Conservation (phyloP, 2,329 filamentous ascomycete genomes). For the Didymella segeticola region DNA sequence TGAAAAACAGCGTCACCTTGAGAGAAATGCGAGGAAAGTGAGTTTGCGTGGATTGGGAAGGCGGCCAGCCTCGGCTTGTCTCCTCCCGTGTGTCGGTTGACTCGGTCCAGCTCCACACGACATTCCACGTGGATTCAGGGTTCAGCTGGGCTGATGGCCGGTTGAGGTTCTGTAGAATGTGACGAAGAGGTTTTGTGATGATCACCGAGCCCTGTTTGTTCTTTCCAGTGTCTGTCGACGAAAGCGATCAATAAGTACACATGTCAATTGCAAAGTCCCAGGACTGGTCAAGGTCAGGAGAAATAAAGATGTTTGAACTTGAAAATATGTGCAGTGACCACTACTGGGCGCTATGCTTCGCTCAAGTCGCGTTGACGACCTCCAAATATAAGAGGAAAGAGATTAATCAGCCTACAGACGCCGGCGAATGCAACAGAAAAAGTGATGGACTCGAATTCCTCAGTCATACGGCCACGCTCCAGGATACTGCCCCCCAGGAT, state of each 20-base stretch:
- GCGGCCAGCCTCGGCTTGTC: background rate
- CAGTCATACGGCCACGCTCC: constrained; percentile 27
- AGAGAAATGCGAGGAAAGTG: background rate
- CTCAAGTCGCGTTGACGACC: constrained; percentile 8
- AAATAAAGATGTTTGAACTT: too few relatives aligned
- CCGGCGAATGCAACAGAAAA: constrained; percentile 19
- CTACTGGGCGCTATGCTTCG: constrained; percentile 41
- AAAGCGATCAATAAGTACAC: too few relatives aligned
- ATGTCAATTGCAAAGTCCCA: too few relatives aligned
- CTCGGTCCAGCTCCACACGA: too few relatives aligned
- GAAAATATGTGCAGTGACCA: background rate
- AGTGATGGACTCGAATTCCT: constrained; percentile 8
- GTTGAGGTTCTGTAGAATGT: too few relatives aligned
- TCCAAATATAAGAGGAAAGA: constrained; percentile 10
- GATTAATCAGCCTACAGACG: background rate
- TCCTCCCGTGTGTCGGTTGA: background rate
- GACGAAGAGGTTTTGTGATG: too few relatives aligned
- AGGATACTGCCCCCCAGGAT: constrained; percentile 26
- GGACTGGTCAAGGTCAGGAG: too few relatives aligned
- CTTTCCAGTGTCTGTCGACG: too few relatives aligned
- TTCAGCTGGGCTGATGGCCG: too few relatives aligned
- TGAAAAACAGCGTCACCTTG: background rate
- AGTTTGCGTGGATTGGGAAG: background rate
- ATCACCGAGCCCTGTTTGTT: too few relatives aligned
- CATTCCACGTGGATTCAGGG: too few relatives aligned